Evolutionary conservation across 306 rosid genomes (phyloP), one percentile per base, ranked within the genome.

Genomic region (Crataegus laevigata): DNA sequence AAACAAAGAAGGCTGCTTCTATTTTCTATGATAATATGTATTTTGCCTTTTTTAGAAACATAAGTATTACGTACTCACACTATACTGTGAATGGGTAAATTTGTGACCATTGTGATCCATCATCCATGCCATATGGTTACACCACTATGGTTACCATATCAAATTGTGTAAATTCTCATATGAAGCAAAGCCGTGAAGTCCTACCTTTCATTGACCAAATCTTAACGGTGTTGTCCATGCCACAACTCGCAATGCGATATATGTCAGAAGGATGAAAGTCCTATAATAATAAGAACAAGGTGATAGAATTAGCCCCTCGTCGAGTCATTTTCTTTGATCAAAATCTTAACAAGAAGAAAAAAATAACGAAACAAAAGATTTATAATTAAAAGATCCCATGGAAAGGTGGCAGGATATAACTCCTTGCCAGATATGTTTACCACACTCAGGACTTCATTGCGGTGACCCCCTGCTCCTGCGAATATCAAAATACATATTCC

Each of bases 381-480:
- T 60, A 25, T 61, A 10, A 8, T 64, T 68, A 36, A 11, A 62
- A 59, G 66, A 45, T 54, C 45, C 40, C 81, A 32, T 58, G 63
- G 45, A 55, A 59, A 13, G 45, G 73, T 11, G 30, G 15, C 65
- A 13, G 40, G 55, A 75, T 61, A 70, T 21, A 75, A 24, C 28
- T 62, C 71, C 57, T 62, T 40, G 59, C 77, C 75, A 21, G 45
- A 74, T 70, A 78, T 30, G 75, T 96, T 87, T 75, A 94, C 99
- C 81, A 94, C 96, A 76, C 99, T 94, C 81, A 94, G 83, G 75
- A 94, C 97, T 82, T 94, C 99, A 85, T 94, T 90, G 47, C 96
- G 96, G 83, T 94, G 99, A 62, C 99, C 99, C 21, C 99, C 93
- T 75, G 99, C 97, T 81, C 99, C 98, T 62, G 98, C 85, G 73